Base-by-base conservation (phyloP, 331 rosid genomes). In the Pyrus hybrid region DNA sequence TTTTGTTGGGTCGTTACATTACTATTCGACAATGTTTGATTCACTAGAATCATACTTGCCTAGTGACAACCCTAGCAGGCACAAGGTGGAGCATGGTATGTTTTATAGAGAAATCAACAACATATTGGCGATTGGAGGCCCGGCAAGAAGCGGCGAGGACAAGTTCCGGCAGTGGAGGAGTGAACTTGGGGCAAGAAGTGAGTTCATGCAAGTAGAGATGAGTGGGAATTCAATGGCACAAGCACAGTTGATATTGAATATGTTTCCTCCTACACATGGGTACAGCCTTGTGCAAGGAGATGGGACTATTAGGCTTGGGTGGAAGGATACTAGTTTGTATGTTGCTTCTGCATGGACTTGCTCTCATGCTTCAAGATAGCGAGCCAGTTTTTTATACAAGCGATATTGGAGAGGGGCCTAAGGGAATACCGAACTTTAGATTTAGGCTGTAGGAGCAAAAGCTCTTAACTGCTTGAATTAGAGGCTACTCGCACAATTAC, bases 321-420 rank as follows among this genome's bases (percentile, higher is more conserved):
- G 98, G 98, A 94, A 90, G 71, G 89, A 84, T 33, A 91, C 97
- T 13, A 73, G 95, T 70, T 83, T 94, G 83, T 94, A 94, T 64
- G 88, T 93, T 45, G 95, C 95, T 85, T 94, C 98, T 79, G 83
- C 97, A 37, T 94, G 98, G 98, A 94, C 98, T n/a, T 87, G 62
- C 82, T 64, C 82, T 80, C 80, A 23, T 53, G 73, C 60, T 75
- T 23, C 80, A 21, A 49, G 65, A 57, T 73, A 72, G 21, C 14
- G 18, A 30, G 4, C 33, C 3, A 51, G 20, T 51, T 51, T 17
- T 51, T 51, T 16, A 17, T 17, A 51, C 21, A 51, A 51, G 57
- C 57, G 0, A 51, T 6, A 51, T 51, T 51, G 10, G 57, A 2
- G n/a, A 16, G 54, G 54, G 8, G 45, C 45, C 13, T 37, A 2